These are phyloP conservation scores for Rhodosporidiobolus odoratus DNA, from an alignment of 768 basidiomycete genomes.

Conservation along the genomic window DNA sequence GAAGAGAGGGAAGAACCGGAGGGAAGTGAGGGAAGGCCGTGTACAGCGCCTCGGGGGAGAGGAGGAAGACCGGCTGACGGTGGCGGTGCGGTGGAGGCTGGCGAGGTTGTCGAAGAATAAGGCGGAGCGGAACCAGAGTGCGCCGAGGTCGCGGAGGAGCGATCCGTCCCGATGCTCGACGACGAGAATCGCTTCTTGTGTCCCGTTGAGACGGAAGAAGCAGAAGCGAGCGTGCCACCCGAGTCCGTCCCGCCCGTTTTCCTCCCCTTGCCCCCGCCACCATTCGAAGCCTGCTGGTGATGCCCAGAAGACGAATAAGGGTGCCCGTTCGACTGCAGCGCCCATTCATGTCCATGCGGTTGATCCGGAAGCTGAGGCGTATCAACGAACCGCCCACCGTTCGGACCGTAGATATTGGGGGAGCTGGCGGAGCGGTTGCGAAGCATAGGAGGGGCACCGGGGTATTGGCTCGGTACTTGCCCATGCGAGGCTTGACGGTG, in stretches of 20 bases:
- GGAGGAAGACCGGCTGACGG: slow-evolving; percentile 14
- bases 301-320: slow-evolving; percentile 5
- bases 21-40: not conserved
- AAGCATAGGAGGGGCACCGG: slow-evolving; percentile 43
- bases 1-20: not conserved
- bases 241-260: slow-evolving; percentile 30
- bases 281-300: slow-evolving; percentile 1
- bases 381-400: slow-evolving; percentile 23
- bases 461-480: slow-evolving; percentile 7
- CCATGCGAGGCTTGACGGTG: slow-evolving; percentile 38
- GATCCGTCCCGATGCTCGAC: slow-evolving; percentile 39
- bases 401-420: slow-evolving; percentile 48
- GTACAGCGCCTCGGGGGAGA: not conserved
- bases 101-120: slow-evolving; percentile 31
- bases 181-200: slow-evolving; percentile 36
- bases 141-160: slow-evolving; percentile 36
- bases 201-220: slow-evolving; percentile 24
- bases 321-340: slow-evolving; percentile 7
- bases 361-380: slow-evolving; percentile 23
- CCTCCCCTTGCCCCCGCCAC: not conserved
- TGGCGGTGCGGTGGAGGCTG: slow-evolving; percentile 16
- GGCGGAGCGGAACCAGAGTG: slow-evolving; percentile 30
- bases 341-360: slow-evolving; percentile 9
- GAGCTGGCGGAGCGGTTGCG: slow-evolving; percentile 48
- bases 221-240: slow-evolving; percentile 37